Evolutionary conservation across 148 eudicot genomes (phyloP).

Genomic region (Selenicereus undatus): DNA sequence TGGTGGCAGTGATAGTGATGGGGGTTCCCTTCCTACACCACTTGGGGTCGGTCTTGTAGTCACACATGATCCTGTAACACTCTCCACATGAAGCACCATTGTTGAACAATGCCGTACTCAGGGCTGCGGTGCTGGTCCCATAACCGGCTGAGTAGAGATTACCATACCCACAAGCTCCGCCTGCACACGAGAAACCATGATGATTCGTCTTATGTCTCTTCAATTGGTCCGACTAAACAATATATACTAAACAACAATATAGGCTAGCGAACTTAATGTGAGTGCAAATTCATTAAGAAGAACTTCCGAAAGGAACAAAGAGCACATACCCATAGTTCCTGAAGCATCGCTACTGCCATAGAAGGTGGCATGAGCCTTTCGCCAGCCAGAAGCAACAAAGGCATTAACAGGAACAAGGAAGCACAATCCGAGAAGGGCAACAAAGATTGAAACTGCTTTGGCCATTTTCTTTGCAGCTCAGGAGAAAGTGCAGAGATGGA

Average conservation of each 20-base stretch:
- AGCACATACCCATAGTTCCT: slow-evolving; percentile 60
- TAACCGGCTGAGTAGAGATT: slow-evolving; percentile 27
- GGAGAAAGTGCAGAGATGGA: background rate
- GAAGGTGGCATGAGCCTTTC: slow-evolving; percentile 51
- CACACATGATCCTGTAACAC: slow-evolving; percentile 58
- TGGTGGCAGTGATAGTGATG: slow-evolving; percentile 58
- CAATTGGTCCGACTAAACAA: background rate
- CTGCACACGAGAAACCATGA: slow-evolving; percentile 20
- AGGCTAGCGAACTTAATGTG: too few relatives aligned
- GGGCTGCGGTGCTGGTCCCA: slow-evolving; percentile 56
- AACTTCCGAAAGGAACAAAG: background rate
- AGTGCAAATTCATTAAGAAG: too few relatives aligned
- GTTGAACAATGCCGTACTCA: slow-evolving; percentile 71
- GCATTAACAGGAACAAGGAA: slow-evolving; percentile 33
- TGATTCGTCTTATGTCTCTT: background rate
- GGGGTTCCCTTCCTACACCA: slow-evolving; percentile 55
- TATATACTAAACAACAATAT: too few relatives aligned
- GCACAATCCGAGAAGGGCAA: slow-evolving; percentile 16
- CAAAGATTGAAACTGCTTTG: slow-evolving; percentile 12
- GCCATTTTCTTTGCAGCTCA: slow-evolving; percentile 20
- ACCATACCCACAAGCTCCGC: slow-evolving; percentile 82
- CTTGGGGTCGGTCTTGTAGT: slow-evolving; percentile 29
- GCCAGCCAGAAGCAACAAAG: slow-evolving; percentile 51
- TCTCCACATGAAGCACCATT: slow-evolving; percentile 61
- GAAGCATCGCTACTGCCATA: slow-evolving; percentile 67